Percentiles rank a stretch among this genome's conserved stretches.
phyloP scores from a whole-genome alignment of 192 early-diverging fungal genomes.

The Podila minutissima region DNA sequence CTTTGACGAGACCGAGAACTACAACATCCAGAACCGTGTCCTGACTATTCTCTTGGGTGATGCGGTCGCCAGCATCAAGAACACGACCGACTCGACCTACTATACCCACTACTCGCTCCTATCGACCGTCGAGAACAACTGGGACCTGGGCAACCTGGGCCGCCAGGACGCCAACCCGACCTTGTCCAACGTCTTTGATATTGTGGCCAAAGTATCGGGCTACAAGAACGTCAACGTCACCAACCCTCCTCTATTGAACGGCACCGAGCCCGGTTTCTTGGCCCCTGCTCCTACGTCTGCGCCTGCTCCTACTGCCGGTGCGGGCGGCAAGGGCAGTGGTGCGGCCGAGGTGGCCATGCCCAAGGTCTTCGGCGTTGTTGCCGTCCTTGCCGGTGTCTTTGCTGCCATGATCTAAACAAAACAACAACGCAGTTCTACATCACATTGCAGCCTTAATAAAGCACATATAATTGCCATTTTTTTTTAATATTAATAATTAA shows the following conservation, averaged over 20 bases:
- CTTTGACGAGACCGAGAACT: slow-evolving; percentile 50
- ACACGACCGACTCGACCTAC: slow-evolving; percentile 61
- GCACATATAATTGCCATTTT: no score
- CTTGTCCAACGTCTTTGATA: slow-evolving; percentile 57
- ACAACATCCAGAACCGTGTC: slow-evolving; percentile 51
- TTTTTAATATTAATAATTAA: no score
- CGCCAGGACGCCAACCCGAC: slow-evolving; percentile 62
- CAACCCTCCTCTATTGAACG: slow-evolving; percentile 48
- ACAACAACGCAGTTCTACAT: no score
- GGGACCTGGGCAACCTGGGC: slow-evolving; percentile 69
- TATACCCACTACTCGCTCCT: slow-evolving; percentile 75
- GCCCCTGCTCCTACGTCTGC: slow-evolving; percentile 1
- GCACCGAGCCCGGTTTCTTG: slow-evolving; percentile 50
- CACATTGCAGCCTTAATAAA: no score
- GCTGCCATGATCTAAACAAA: no score
- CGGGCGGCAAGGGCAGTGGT: no score
- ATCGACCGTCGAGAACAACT: slow-evolving; percentile 73
- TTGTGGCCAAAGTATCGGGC: slow-evolving; percentile 42
- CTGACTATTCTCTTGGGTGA: slow-evolving; percentile 55
- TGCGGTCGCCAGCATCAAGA: slow-evolving; percentile 36
- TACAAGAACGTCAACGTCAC: slow-evolving; percentile 52
- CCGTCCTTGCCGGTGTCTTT: neutral
- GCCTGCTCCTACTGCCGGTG: neutral
- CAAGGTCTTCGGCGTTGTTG: slow-evolving; percentile 10
- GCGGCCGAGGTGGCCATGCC: neutral